Evolutionary conservation across 805 yeast species (phyloP).

Genomic region (Ogataea paraovalis): DNA sequence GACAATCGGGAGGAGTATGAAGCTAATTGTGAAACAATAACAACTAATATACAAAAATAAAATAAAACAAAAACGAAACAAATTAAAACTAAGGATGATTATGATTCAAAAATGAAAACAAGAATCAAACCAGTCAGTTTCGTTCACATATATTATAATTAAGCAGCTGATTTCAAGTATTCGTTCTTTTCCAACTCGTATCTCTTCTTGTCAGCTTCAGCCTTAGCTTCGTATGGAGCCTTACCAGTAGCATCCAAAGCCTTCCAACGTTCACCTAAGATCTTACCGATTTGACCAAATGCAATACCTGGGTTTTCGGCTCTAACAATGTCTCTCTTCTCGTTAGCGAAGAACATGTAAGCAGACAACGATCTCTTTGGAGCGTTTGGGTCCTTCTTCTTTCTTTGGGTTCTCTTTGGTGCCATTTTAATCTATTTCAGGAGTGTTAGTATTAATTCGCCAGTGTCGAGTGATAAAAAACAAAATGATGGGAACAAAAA

Average conservation of each 20-base stretch:
- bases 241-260: conserved; percentile 79
- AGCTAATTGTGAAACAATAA: conserved; percentile 9
- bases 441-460: not conserved
- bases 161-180: conserved; percentile 42
- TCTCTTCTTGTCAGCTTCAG: conserved; percentile 95
- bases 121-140: not conserved
- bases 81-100: not conserved
- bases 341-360: conserved; percentile 98
- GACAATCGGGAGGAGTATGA: not conserved
- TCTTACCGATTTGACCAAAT: conserved; percentile 93
- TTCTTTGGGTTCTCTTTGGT: conserved; percentile 31
- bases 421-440: conserved; percentile 21
- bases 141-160: not conserved
- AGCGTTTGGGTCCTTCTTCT: conserved; percentile 83
- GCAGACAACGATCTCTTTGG: conserved; percentile 98
- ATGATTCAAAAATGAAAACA: not conserved
- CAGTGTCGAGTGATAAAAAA: conserved; percentile 4
- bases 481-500: not conserved
- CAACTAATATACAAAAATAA: conserved; percentile 21
- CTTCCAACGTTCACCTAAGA: conserved; percentile 97
- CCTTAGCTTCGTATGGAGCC: conserved; percentile 87
- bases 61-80: conserved; percentile 1
- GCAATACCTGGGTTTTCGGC: conserved; percentile 95
- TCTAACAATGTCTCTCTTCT: conserved; percentile 92
- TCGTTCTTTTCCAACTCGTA: conserved; percentile 94